Base-by-base conservation (phyloP, 768 basidiomycete species). In the Phallus indusiatus region DNA sequence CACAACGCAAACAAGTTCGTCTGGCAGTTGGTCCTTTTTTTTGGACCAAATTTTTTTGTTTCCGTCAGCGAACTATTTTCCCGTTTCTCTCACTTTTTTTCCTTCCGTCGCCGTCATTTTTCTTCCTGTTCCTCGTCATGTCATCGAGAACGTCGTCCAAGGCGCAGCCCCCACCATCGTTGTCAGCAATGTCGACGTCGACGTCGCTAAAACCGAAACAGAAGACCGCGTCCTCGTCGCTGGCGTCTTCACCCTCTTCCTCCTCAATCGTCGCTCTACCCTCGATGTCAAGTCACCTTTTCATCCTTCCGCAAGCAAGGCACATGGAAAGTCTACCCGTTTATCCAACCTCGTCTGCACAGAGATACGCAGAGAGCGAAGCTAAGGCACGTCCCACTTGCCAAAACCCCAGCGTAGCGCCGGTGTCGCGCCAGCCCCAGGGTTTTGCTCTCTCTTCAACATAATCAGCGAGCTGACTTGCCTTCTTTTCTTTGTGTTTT, bases 291-390 rank as follows among this genome's bases (percentile, higher is more conserved):
- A 49, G 24, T 21, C 47, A 55, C 0, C 54, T 61, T 17, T 61
- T 34, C 47, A 50, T 11, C 24, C 47, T 61, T 7, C 54, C 60
- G 17, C 54, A 54, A 33, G 60, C 60, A 7, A 55, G 55, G 42
- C 21, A 61, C 47, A 20, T 61, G 28, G 60, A 33, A 17, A 49
- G 47, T 20, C 22, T 61, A 22, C 54, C 54, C n/a, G 42, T 61
- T 22, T 53, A 61, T 36, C 54, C 53, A 2, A 18, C 54, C 5
- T 52, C 50, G 47, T 55, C 60, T 8, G 46, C 60, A 16, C 60
- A 61, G 54, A 42, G 60, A 28, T 34, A 47, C 33, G 54, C 54
- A 33, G 60, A 61, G 60, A 61, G 60, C 47, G 60, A 61, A 51
- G 60, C 60, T 7, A 61, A 61, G 59, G 59, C 54, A 33, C 28